Evolutionary conservation across 805 yeast species (phyloP).

Genomic region (Kodamaea lidongshanica): DNA sequence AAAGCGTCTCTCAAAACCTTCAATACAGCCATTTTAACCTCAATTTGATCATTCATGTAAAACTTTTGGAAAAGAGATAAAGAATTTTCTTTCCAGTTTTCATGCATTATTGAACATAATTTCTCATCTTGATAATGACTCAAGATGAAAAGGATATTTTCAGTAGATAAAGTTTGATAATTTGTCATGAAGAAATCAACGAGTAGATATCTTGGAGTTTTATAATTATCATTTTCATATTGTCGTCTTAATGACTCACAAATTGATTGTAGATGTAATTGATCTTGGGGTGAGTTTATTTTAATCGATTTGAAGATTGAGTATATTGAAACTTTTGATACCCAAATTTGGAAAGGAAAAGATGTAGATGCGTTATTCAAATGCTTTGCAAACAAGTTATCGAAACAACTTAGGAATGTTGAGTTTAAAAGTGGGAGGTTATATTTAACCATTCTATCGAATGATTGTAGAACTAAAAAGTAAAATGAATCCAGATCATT

Average conservation of each 20-base stretch:
- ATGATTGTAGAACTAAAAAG: constrained; percentile 26
- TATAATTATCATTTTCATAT: constrained; percentile 27
- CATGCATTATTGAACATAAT: constrained; percentile 47
- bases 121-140: constrained; percentile 43
- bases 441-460: constrained; percentile 24
- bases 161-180: constrained; percentile 30
- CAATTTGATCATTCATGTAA: constrained; percentile 18
- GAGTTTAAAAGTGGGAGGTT: constrained; percentile 35
- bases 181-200: constrained; percentile 36
- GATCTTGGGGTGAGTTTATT: constrained; percentile 22
- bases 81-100: constrained; percentile 48
- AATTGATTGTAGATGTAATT: constrained; percentile 28
- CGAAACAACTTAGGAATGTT: constrained; percentile 35
- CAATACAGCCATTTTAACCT: constrained; percentile 27
- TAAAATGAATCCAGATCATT: constrained; percentile 20
- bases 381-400: constrained; percentile 32
- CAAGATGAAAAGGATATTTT: constrained; percentile 39
- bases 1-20: constrained; percentile 32
- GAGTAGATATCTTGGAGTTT: constrained; percentile 39
- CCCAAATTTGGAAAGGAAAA: constrained; percentile 39
- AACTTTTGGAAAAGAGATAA: constrained; percentile 40
- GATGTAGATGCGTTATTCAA: constrained; percentile 16
- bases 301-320: constrained; percentile 25
- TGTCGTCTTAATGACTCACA: constrained; percentile 29
- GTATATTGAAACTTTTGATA: constrained; percentile 34